These are phyloP conservation scores for Dichotomocladium elegans DNA, from an alignment of 371 early-diverging fungal genomes.

Conservation along the genomic window DNA sequence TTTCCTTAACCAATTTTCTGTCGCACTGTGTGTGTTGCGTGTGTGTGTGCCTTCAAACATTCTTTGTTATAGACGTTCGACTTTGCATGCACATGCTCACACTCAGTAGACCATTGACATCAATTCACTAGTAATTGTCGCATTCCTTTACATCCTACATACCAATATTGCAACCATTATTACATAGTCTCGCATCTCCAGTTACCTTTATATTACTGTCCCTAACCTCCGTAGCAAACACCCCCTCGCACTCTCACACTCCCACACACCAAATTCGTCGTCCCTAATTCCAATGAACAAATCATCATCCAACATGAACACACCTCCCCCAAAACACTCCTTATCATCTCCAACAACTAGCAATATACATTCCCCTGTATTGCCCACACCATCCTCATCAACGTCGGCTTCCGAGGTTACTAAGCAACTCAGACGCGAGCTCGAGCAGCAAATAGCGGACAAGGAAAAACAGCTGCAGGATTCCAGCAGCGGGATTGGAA, in stretches of 20 bases:
- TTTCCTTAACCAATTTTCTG: constrained; percentile 10
- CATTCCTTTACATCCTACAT: not conserved
- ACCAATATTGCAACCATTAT: not conserved
- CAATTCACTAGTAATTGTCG: not conserved
- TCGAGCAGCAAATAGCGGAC: constrained; percentile 39
- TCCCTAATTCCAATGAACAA: not conserved
- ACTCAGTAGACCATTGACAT: constrained; percentile 11
- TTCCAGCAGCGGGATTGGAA: constrained; percentile 41
- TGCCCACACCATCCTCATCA: constrained; percentile 45
- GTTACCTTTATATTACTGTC: not conserved
- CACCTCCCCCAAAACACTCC: constrained; percentile 36
- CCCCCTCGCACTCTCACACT: not conserved
- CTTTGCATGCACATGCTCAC: constrained; percentile 19
- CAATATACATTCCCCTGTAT: constrained; percentile 17
- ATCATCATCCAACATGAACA: constrained; percentile 11
- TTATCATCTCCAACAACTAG: constrained; percentile 33
- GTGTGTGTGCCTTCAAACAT: constrained; percentile 19
- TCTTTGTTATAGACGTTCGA: constrained; percentile 11
- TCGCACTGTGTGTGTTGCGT: constrained; percentile 17
- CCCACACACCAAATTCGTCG: not conserved
- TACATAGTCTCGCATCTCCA: not conserved
- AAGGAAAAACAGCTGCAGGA: constrained; percentile 40
- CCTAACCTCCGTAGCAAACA: not conserved
- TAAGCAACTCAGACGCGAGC: constrained; percentile 24
- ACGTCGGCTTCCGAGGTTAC: constrained; percentile 17